Conservation (phyloP, 2,329 filamentous ascomycete species). For the Fusarium clavum region DNA sequence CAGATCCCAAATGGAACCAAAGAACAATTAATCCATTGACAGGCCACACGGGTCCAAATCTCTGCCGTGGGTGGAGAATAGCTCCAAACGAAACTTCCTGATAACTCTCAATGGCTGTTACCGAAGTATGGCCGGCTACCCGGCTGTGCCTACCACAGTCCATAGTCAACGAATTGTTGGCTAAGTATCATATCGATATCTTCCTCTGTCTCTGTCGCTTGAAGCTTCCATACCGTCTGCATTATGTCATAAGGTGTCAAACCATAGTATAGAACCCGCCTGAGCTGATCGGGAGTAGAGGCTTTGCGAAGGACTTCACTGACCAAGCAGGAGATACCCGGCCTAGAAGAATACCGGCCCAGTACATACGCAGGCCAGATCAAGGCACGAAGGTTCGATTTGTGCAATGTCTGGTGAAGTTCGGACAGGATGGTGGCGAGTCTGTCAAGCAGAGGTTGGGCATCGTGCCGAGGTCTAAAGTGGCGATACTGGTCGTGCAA, state of each 20-base stretch:
- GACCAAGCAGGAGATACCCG: no score
- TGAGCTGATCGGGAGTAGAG: background rate
- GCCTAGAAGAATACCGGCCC: no score
- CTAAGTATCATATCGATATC: background rate
- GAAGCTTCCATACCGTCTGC: background rate
- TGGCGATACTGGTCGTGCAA: background rate
- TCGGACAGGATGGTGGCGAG: background rate
- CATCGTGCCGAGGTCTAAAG: background rate
- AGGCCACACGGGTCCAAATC: no score
- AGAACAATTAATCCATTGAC: no score
- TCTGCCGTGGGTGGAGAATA: no score
- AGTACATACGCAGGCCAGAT: background rate
- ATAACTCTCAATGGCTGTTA: no score
- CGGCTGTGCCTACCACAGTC: no score
- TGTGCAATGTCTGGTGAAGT: background rate
- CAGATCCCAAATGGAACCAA: no score
- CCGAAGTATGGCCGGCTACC: no score
- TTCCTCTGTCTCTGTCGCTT: background rate
- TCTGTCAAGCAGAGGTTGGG: fast-evolving
- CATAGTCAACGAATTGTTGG: background rate
- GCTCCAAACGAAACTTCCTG: no score
- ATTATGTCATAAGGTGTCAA: background rate
- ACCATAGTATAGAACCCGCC: background rate
- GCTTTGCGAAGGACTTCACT: background rate
- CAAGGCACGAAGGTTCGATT: background rate